These are phyloP conservation scores for Backusella sp. DNA, from an alignment of 192 early-diverging fungal species.

Conservation along the genomic window DNA sequence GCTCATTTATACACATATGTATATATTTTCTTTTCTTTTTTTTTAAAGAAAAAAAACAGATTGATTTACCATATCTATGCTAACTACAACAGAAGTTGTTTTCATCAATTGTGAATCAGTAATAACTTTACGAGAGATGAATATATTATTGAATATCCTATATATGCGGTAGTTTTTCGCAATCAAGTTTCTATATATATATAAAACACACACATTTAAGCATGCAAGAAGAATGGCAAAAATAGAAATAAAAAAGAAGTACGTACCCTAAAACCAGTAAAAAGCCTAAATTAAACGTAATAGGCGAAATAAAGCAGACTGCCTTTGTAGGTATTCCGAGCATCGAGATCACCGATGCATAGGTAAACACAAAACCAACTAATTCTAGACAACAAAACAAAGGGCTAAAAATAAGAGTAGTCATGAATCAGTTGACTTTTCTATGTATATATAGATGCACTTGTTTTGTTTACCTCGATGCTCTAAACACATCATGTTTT, in stretches of 20 bases:
- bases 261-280: constrained; percentile 31
- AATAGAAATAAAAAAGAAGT: background rate
- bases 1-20: background rate
- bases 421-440: background rate
- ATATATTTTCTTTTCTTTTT: no score
- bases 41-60: background rate
- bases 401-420: constrained; percentile 26
- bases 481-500: constrained; percentile 37
- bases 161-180: constrained; percentile 55
- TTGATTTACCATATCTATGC: constrained; percentile 32
- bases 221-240: background rate
- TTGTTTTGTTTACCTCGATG: constrained; percentile 36
- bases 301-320: constrained; percentile 36
- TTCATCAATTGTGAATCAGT: constrained; percentile 44
- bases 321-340: constrained; percentile 36
- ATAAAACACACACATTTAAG: constrained; percentile 4
- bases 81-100: constrained; percentile 35
- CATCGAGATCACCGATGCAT: constrained; percentile 33
- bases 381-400: constrained; percentile 52
- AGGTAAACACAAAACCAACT: constrained; percentile 47
- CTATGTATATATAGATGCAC: background rate
- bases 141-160: constrained; percentile 52
- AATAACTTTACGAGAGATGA: constrained; percentile 46
- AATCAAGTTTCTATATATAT: constrained; percentile 44
- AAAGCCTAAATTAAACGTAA: constrained; percentile 43